Base-by-base conservation (phyloP, 208 protist species). In the Phytomonas sp. region DNA sequence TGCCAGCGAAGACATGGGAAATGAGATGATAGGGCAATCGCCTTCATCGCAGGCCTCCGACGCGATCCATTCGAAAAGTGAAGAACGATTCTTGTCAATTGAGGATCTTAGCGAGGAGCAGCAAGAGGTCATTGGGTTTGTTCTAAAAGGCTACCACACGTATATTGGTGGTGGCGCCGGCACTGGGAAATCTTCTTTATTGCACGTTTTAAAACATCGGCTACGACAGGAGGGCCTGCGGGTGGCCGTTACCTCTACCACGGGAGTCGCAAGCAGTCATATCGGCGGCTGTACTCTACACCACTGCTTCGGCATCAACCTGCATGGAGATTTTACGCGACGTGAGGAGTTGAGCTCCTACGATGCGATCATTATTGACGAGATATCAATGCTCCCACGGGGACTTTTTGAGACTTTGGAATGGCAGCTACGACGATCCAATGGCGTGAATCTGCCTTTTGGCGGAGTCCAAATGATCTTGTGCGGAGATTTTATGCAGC, bases 311-410 rank as follows among this genome's bases (percentile, higher is more conserved):
- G 89, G 92, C 49, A 86, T 94, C 77, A 96, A 81, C 68, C n/a
- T 88, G 0, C 70, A 82, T 52, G 87, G 86, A 2, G 83, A 91
- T 63, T 91, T 89, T 71, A 89, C 77, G 16, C 79, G 83, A 7
- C 80, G 84, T 10, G 79, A 77, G 31, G 87, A 92, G 29, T 76
- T 96, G 60, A 60, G 61, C 34, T 77, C 76, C 29, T 94, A 87
- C 77, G 91, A 98, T 69, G 87, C 92, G n/a, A 71, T 98, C 71
- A 91, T 98, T 72, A 86, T 98, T 42, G 94, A 98, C 66, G 94
- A 98, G 76, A 87, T 97, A 45, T 95, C 88, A 1, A 97, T 97
- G 92, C 72, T 98, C 11, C 83, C 82, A 12, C 78, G 79, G 29
- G 82, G 88, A 30, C 65, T 96, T 11, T 93, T 98, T 74, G 88